Percentiles rank a stretch among this genome's conserved stretches.
Conservation (phyloP, 208 protist species). For the Polymyxa betae region DNA sequence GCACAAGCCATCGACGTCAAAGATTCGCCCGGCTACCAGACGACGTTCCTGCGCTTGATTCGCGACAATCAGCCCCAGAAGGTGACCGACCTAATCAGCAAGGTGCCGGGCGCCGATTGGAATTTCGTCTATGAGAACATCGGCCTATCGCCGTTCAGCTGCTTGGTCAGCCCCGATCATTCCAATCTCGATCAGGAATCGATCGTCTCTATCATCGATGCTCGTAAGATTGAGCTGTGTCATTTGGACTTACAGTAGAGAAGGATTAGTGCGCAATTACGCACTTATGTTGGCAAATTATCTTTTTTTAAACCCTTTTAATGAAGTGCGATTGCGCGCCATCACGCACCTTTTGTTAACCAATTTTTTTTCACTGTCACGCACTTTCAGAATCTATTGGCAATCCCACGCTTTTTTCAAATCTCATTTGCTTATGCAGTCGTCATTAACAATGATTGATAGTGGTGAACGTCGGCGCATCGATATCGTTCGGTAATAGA, state of each 20-base stretch:
- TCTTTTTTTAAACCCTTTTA: too few species aligned
- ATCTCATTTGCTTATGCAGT: too few species aligned
- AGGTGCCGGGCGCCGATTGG: not conserved
- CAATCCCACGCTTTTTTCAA: too few species aligned
- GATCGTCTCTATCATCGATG: not conserved
- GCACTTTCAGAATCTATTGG: too few species aligned
- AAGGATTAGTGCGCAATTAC: not conserved
- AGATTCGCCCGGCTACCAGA: not conserved
- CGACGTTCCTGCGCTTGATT: not conserved
- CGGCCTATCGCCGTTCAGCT: not conserved
- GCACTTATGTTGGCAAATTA: too few species aligned
- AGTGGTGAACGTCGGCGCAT: not conserved
- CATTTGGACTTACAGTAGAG: not conserved
- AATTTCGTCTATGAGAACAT: conserved; percentile 12
- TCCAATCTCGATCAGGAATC: not conserved
- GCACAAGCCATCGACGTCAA: too few species aligned
- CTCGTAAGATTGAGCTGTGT: not conserved
- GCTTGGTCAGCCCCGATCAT: not conserved
- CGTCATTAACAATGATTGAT: too few species aligned
- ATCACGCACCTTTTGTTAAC: too few species aligned
- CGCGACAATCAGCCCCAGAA: not conserved
- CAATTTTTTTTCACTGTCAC: too few species aligned
- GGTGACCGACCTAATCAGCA: not conserved
- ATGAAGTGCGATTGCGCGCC: too few species aligned
- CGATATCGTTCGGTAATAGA: not conserved